These are phyloP conservation scores for Neltuma alba DNA, from an alignment of 306 rosid species.

Conservation along the genomic window DNA sequence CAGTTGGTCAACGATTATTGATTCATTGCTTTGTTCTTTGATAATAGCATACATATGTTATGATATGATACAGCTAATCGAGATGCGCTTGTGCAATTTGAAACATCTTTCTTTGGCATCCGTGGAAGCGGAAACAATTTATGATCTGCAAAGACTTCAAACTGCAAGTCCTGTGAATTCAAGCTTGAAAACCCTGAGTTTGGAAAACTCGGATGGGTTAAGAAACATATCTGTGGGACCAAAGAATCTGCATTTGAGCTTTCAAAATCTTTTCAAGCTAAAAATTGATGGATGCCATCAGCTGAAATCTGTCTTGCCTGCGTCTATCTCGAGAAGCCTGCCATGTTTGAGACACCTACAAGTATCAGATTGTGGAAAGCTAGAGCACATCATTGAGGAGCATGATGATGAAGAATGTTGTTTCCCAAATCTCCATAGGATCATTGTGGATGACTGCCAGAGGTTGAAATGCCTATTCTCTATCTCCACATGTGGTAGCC, in stretches of 20 bases:
- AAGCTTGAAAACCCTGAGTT: neutral
- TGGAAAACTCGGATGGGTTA: neutral
- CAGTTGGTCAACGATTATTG: neutral
- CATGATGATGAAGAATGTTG: neutral
- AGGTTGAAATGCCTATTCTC: neutral
- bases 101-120: neutral
- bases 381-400: slow-evolving; percentile 16
- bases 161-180: neutral
- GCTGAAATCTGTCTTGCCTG: neutral
- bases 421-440: neutral
- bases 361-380: neutral
- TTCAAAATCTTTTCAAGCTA: slow-evolving; percentile 15
- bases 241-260: neutral
- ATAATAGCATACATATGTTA: neutral
- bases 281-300: neutral
- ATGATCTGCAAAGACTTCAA: neutral
- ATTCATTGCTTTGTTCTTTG: neutral
- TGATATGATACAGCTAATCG: neutral
- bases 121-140: slow-evolving; percentile 7
- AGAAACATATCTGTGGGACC: slow-evolving; percentile 22
- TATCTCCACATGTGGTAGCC: neutral
- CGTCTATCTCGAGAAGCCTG: slow-evolving; percentile 7
- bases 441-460: neutral
- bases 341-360: neutral
- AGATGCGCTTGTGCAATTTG: neutral